Base-by-base conservation (phyloP, 2,329 filamentous ascomycete species). In the Alternaria rosae region DNA sequence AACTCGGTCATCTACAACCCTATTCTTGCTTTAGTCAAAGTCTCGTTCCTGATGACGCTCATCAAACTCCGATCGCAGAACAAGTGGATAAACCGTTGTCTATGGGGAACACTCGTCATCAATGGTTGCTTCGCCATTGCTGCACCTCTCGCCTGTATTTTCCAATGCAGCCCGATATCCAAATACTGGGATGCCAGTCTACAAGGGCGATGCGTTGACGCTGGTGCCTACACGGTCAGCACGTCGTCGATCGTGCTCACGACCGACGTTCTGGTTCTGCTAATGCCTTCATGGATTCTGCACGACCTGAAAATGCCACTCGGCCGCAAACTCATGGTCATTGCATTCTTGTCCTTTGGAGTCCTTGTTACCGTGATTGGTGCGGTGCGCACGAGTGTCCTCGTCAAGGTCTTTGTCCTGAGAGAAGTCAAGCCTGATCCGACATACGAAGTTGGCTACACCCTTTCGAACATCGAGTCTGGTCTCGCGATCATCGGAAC, bases 151-250 rank as follows among this genome's bases (percentile, higher is more conserved):
- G 59, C 55, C 23, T 63, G 57, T 17, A 67, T 76, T 23, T 68
- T 76, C 25, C 71, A 75, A 42, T 79, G 75, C 55, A 57, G 68
- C 25, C 75, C 75, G 2, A 58, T 77, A 12, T n/a, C 55, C 8
- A 69, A 51, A 25, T 73, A 70, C 35, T 79, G 74, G 74, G 65
- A 78, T 45, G 68, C 62, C 28, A 58, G 50, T 4, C 60, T 72
- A n/a, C 38, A 63, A 21, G 59, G 68, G 3, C 57, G 30, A 15
- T 71, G 68, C 23, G 30, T 66, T 15, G 43, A 69, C 42, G 50
- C 44, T 13, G 57, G 41, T 17, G 54, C 59, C 13, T 70, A 69
- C 30, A 64, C 56, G 1, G 62, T 65, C 42, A 61, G 62, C 32
- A 70, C 61, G 1, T 65, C 65, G 8, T 54, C 55, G 8, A 53